Conservation (phyloP, 2,329 filamentous ascomycete genomes). For the Fusarium nelsonii region DNA sequence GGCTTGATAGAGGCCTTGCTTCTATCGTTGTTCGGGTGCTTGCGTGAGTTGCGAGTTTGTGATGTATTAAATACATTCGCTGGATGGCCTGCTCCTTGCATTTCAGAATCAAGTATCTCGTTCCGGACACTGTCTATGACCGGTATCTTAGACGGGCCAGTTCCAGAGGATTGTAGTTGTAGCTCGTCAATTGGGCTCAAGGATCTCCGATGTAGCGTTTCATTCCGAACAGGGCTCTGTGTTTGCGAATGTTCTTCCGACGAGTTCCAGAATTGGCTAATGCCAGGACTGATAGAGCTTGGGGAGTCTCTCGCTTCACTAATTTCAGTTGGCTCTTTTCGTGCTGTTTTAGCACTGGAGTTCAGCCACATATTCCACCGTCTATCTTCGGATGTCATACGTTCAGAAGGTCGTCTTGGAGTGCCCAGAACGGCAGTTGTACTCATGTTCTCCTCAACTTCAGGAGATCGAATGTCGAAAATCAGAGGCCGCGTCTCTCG, state of each 20-base stretch:
- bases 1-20: slow-evolving; percentile 3
- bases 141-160: neutral
- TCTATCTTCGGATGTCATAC: slow-evolving; percentile 33
- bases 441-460: slow-evolving; percentile 28
- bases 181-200: neutral
- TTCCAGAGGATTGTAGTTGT: neutral
- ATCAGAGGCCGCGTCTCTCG: slow-evolving; percentile 17
- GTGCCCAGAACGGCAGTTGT: slow-evolving; percentile 28
- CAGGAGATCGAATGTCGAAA: slow-evolving; percentile 32
- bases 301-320: neutral
- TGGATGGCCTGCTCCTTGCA: neutral
- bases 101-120: neutral
- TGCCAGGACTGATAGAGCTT: slow-evolving; percentile 29
- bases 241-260: slow-evolving; percentile 20
- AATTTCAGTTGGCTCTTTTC: neutral
- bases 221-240: neutral
- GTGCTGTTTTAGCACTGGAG: neutral
- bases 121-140: neutral
- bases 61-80: neutral
- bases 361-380: slow-evolving; percentile 45
- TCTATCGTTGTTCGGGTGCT: neutral
- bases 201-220: neutral
- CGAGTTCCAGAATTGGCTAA: slow-evolving; percentile 28
- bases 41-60: neutral
- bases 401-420: neutral